A percentile compares a stretch with the other conserved stretches of the same genome.
Conservation (phyloP, 306 rosid species). For the Rubus parviflorus region DNA sequence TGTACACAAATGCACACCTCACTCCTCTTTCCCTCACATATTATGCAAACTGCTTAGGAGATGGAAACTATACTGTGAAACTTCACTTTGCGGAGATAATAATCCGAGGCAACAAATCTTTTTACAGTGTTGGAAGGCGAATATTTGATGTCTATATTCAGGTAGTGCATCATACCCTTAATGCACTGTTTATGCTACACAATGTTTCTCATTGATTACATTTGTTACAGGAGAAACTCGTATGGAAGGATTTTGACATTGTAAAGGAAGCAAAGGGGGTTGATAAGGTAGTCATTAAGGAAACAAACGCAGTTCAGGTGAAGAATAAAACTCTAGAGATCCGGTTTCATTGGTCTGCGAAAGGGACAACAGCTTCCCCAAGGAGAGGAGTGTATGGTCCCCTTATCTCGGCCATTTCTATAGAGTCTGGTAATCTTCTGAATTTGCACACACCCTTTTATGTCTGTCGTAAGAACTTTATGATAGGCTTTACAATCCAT, state of each 20-base stretch:
- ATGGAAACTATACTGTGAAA: slow-evolving; percentile 55
- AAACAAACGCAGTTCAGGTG: slow-evolving; percentile 10
- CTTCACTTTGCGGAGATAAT: slow-evolving; percentile 61
- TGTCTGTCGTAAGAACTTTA: background rate
- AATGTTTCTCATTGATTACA: background rate
- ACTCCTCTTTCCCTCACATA: slow-evolving; percentile 56
- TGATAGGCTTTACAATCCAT: background rate
- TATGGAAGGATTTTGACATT: slow-evolving; percentile 52
- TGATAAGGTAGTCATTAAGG: slow-evolving; percentile 33
- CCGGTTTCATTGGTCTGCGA: slow-evolving; percentile 32
- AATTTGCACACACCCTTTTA: background rate
- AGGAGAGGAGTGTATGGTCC: slow-evolving; percentile 21
- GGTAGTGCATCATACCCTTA: slow-evolving; percentile 31
- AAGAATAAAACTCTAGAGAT: slow-evolving; percentile 9
- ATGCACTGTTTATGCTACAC: background rate
- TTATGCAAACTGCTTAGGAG: slow-evolving; percentile 56
- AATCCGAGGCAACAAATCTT: slow-evolving; percentile 46
- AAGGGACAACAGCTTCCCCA: slow-evolving; percentile 29
- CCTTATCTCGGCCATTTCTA: slow-evolving; percentile 28
- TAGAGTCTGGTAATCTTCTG: slow-evolving; percentile 16
- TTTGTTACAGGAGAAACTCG: slow-evolving; percentile 41
- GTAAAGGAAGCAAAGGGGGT: slow-evolving; percentile 32
- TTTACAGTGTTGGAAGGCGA: slow-evolving; percentile 51
- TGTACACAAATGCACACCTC: slow-evolving; percentile 50
- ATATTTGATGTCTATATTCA: slow-evolving; percentile 59